Base-by-base conservation (phyloP, 495 filamentous ascomycete genomes). In the Hypoxylon intermedium region DNA sequence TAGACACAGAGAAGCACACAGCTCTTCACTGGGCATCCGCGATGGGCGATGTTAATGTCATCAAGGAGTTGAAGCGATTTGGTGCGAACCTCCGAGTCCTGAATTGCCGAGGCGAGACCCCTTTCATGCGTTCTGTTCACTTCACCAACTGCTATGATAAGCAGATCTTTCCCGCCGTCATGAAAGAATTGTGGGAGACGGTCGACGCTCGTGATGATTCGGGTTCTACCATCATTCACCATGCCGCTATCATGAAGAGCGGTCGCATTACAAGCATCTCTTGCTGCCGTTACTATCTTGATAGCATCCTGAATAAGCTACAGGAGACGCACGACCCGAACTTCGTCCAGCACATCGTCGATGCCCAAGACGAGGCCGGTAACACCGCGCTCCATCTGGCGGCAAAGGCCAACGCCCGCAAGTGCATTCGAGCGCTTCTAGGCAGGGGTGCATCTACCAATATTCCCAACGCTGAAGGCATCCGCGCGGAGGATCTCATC, bases 81-180 rank as follows among this genome's bases (percentile, higher is more conserved):
- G 85, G 87, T 28, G 92, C 92, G 7, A 83, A 85, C 49, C 73
- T 87, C 11, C 83, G 83, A 24, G 79, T 83, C 5, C 78, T 85
- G 42, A 93, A 93, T 37, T 76, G 84, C 15, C 87, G 90, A 43
- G 92, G 92, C 49, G 94, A 98, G 73, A 97, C 95, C 0, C 92
- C 95, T 0, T 82, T 98, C 40, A 96, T 98, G 80, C 87, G 92
- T n/a, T 88, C 89, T 12, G 92, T 98, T 23, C 79, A 93, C 52
- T 98, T 98, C 67, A 97, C 92, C 30, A 98, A 98, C 71, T 95
- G 93, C 67, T 92, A 88, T 72, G 93, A 97, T 65, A 94, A 90
- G 71, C 79, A 88, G 47, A 92, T 89, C 1, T 96, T 98, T 72
- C 86, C 89, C 0, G 77, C 78, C 11, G 81, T 98, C n/a, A 80